phyloP scores from a whole-genome alignment of 768 basidiomycete genomes.

The Scleroderma bovista region DNA sequence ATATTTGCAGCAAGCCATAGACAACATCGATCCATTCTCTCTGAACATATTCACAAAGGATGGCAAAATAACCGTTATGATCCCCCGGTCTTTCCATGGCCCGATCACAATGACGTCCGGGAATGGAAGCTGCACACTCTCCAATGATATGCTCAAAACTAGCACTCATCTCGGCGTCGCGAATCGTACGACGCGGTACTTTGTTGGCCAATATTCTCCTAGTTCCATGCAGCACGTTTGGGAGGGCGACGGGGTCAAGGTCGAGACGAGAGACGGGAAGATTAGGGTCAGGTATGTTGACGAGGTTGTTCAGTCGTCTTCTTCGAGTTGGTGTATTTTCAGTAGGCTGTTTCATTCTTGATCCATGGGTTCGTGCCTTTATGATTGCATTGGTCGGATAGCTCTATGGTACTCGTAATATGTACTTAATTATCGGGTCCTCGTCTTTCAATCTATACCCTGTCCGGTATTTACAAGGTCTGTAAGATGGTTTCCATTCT shows the following conservation, averaged over 20 bases:
- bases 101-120: slow-evolving; percentile 29
- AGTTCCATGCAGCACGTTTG: slow-evolving; percentile 25
- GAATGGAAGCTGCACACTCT: slow-evolving; percentile 25
- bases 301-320: slow-evolving; percentile 15
- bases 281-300: slow-evolving; percentile 36
- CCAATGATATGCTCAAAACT: slow-evolving; percentile 24
- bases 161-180: slow-evolving; percentile 32
- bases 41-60: slow-evolving; percentile 12
- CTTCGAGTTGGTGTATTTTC: slow-evolving; percentile 8
- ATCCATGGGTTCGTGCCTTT: too few species aligned
- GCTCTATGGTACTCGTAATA: too few species aligned
- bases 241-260: slow-evolving; percentile 35
- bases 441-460: too few species aligned
- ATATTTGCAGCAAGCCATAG: slow-evolving; percentile 7
- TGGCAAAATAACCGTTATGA: slow-evolving; percentile 31
- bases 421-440: too few species aligned
- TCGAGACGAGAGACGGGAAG: slow-evolving; percentile 33
- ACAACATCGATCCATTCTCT: slow-evolving; percentile 8
- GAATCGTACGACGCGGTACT: slow-evolving; percentile 29
- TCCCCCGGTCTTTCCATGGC: slow-evolving; percentile 40
- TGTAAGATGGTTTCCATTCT: too few species aligned
- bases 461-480: too few species aligned
- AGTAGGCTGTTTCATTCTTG: slow-evolving; percentile 6
- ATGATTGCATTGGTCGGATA: background rate
- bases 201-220: slow-evolving; percentile 37